Percentiles rank a stretch among this genome's conserved stretches.
Conservation (phyloP, 345 rosid genomes). For the Kernera saxatilis region DNA sequence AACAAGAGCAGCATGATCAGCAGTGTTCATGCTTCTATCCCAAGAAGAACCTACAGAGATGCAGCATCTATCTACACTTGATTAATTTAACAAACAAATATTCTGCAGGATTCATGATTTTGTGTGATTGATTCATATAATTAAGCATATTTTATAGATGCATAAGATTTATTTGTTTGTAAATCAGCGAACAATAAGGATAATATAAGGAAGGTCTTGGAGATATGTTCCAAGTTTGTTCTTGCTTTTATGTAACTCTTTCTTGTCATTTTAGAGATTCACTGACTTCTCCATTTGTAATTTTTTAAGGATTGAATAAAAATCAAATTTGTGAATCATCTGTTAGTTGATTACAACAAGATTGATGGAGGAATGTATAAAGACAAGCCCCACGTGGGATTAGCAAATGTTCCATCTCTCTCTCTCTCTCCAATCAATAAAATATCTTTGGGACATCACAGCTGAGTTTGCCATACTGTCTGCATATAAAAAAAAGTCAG, state of each 20-base stretch:
- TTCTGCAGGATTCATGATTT: not conserved
- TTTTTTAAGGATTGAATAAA: conserved; percentile 1
- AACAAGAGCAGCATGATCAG: conserved; percentile 6
- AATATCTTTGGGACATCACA: conserved; percentile 13
- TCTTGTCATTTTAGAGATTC: conserved; percentile 13
- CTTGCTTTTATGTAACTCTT: not conserved
- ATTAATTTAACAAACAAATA: not conserved
- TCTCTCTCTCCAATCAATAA: conserved; percentile 28
- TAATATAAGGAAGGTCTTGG: conserved; percentile 1
- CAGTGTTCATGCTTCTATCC: conserved; percentile 29
- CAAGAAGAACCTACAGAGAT: conserved; percentile 37
- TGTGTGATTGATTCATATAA: conserved; percentile 24
- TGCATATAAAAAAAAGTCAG: conserved; percentile 20
- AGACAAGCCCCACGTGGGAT: conserved; percentile 28
- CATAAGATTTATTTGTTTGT: conserved; percentile 27
- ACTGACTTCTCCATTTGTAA: conserved; percentile 24
- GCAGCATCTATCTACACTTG: conserved; percentile 28
- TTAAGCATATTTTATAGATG: not conserved
- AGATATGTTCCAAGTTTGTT: conserved; percentile 12
- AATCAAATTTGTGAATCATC: not conserved
- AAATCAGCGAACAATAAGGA: conserved; percentile 16
- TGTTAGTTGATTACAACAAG: conserved; percentile 8
- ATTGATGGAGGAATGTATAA: conserved; percentile 15
- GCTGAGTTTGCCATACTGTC: conserved; percentile 32
- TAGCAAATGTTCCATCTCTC: conserved; percentile 28